Evolutionary conservation across 106 monocot species (phyloP).

Genomic region (Alisma plantagoaquatica): DNA sequence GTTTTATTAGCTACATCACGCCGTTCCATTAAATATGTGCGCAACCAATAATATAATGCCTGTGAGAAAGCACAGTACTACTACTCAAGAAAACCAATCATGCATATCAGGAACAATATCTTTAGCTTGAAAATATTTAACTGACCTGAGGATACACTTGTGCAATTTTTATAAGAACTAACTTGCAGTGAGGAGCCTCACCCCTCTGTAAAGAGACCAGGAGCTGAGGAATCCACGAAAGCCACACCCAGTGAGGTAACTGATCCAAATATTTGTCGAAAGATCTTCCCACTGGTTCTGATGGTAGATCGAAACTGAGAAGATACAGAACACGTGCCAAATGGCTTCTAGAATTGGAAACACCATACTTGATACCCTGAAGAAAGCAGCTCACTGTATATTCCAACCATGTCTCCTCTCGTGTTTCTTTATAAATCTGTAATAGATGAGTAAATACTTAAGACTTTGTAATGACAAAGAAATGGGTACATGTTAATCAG

Average conservation of each 20-base stretch:
- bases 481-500: too few relatives aligned
- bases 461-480: too few relatives aligned
- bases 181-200: slow-evolving; percentile 88
- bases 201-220: slow-evolving; percentile 89
- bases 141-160: slow-evolving; percentile 86
- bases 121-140: not conserved
- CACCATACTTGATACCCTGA: slow-evolving; percentile 93
- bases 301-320: slow-evolving; percentile 90
- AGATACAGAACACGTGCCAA: slow-evolving; percentile 93
- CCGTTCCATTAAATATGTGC: slow-evolving; percentile 97
- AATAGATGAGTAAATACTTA: slow-evolving; percentile 1
- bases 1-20: slow-evolving; percentile 86
- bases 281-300: slow-evolving; percentile 77
- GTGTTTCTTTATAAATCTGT: slow-evolving; percentile 91
- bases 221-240: slow-evolving; percentile 97
- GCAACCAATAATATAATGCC: slow-evolving; percentile 98
- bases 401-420: slow-evolving; percentile 86
- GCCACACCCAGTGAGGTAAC: slow-evolving; percentile 99
- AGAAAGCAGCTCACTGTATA: slow-evolving; percentile 96
- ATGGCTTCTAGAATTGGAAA: slow-evolving; percentile 92
- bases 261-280: slow-evolving; percentile 96
- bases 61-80: slow-evolving; percentile 12
- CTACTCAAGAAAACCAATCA: not conserved
- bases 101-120: not conserved
- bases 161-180: slow-evolving; percentile 84